Evolutionary conservation across 257 asterid genomes (phyloP).

Genomic region (Jasminum sambac): DNA sequence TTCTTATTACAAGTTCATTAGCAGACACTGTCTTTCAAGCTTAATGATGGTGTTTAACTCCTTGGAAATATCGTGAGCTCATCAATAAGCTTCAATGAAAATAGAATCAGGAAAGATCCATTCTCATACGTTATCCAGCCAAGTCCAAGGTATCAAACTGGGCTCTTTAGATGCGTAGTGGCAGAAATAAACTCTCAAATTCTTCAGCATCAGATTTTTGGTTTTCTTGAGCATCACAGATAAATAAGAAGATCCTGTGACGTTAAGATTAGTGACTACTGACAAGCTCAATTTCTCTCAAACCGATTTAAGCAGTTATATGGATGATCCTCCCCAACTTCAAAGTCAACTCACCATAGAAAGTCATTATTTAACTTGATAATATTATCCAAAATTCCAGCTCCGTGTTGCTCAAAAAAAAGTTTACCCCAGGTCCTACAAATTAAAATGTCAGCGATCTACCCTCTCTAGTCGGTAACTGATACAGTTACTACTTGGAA

Average conservation of each 20-base stretch:
- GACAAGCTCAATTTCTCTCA: background rate
- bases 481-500: background rate
- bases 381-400: background rate
- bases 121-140: constrained; percentile 1
- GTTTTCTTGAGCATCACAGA: background rate
- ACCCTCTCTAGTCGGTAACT: background rate
- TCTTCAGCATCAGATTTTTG: background rate
- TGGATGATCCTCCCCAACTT: background rate
- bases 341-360: background rate
- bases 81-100: background rate
- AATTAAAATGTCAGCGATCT: background rate
- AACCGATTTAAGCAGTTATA: background rate
- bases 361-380: background rate
- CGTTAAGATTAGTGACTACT: background rate
- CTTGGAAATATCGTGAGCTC: no score
- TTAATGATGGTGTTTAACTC: no score
- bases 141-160: background rate
- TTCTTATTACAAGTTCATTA: no score
- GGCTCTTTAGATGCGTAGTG: background rate
- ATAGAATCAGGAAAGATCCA: constrained; percentile 15
- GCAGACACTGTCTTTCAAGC: no score
- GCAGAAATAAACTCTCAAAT: constrained; percentile 3
- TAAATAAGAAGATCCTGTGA: background rate
- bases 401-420: background rate
- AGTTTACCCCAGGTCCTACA: background rate